A percentile compares a stretch with the other conserved stretches of the same genome.
These are phyloP conservation scores for Aphanomyces euteiches DNA, from an alignment of 352 stramenopile species.

Conservation along the genomic window DNA sequence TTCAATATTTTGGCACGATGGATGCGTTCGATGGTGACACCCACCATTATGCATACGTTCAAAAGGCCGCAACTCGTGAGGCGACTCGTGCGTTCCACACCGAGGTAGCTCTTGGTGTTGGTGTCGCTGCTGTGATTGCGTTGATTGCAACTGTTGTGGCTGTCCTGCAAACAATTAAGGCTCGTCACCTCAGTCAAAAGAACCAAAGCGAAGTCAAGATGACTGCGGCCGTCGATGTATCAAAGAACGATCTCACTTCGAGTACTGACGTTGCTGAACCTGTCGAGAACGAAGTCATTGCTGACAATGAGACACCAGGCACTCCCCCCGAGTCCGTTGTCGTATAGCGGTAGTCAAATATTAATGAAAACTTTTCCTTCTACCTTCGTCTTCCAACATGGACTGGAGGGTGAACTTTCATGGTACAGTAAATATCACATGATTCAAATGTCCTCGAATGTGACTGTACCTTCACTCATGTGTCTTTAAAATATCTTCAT, in stretches of 20 bases:
- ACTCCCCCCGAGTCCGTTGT: constrained; percentile 8
- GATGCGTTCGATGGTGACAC: constrained; percentile 27
- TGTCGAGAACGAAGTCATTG: neutral
- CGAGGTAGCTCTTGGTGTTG: neutral
- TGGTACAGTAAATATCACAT: no score
- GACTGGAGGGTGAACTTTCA: no score
- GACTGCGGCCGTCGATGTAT: neutral
- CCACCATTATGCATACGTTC: neutral
- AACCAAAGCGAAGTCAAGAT: neutral
- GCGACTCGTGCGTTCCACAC: neutral
- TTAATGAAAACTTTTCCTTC: no score
- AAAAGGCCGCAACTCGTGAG: neutral
- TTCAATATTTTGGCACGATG: constrained; percentile 18
- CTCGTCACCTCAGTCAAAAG: neutral
- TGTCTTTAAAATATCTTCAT: no score
- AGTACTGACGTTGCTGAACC: neutral
- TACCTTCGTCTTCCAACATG: no score
- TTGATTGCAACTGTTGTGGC: neutral
- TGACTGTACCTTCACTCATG: no score
- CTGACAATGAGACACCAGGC: constrained; percentile 7
- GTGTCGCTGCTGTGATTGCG: neutral
- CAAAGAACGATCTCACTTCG: neutral
- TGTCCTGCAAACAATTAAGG: neutral
- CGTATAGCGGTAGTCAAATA: neutral
- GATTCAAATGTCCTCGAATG: no score